Evolutionary conservation across 2,329 filamentous ascomycete species (phyloP).

Genomic region (Scedosporium dehoogii): DNA sequence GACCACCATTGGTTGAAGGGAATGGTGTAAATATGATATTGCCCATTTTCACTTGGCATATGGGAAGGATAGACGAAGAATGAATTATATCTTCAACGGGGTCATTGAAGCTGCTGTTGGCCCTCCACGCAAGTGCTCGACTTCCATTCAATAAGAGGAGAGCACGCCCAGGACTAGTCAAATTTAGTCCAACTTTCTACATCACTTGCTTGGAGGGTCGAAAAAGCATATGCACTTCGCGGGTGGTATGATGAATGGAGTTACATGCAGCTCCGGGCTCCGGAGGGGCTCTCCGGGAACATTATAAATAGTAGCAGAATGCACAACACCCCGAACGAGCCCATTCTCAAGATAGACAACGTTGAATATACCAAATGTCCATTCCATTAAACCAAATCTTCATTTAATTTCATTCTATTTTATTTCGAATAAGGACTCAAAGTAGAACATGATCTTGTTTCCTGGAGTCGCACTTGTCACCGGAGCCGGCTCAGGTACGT

Average conservation of each 20-base stretch:
- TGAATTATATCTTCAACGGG: too few species aligned
- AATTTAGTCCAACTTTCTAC: too few species aligned
- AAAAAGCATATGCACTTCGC: background rate
- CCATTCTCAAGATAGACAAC: too few species aligned
- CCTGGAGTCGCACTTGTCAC: slow-evolving; percentile 21
- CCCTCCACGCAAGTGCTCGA: background rate
- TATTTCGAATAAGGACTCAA: background rate
- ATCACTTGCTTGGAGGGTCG: background rate
- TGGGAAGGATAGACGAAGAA: too few species aligned
- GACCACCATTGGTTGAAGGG: too few species aligned
- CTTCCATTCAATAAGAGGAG: too few species aligned
- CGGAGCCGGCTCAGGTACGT: slow-evolving; percentile 20
- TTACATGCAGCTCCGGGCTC: background rate
- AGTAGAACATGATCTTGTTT: slow-evolving; percentile 15
- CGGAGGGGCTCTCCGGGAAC: background rate
- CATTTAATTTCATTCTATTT: background rate
- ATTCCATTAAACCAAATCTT: background rate
- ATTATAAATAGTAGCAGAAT: background rate
- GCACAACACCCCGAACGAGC: too few species aligned
- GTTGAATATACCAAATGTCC: background rate
- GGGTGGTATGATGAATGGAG: background rate
- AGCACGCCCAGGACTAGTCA: too few species aligned
- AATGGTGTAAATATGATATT: too few species aligned
- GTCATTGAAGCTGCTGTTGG: too few species aligned
- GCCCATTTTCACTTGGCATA: too few species aligned